Conservation (phyloP, 2,329 filamentous ascomycete genomes). For the Ophiostoma perfectum region DNA sequence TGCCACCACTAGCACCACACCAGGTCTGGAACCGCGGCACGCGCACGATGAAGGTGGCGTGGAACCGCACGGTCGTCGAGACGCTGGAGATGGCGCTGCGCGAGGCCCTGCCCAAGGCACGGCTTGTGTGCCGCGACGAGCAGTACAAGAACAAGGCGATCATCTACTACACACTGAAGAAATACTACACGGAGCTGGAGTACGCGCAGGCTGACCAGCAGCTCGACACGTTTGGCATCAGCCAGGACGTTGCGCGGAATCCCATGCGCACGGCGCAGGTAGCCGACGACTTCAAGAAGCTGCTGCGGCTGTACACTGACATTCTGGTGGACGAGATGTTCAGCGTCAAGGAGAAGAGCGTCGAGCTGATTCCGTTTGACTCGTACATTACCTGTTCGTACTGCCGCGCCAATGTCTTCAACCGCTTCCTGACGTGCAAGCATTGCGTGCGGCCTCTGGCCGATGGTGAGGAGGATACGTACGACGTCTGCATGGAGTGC, state of each 20-base stretch:
- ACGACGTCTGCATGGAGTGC: conserved; percentile 97
- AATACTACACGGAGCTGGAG: conserved; percentile 63
- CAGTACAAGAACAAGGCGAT: conserved; percentile 99
- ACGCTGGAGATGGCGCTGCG: conserved; percentile 79
- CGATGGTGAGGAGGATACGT: conserved; percentile 71
- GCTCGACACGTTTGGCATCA: conserved; percentile 44
- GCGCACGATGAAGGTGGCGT: conserved; percentile 93
- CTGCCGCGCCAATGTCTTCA: conserved; percentile 94
- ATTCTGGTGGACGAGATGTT: conserved; percentile 86
- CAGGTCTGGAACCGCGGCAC: conserved; percentile 98
- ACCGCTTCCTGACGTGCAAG: conserved; percentile 89
- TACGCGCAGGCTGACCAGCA: conserved; percentile 45
- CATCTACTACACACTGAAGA: conserved; percentile 77
- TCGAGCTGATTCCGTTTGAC: conserved; percentile 77
- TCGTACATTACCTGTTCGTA: conserved; percentile 94
- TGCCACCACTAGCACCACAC: conserved; percentile 88
- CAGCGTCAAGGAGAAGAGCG: conserved; percentile 60
- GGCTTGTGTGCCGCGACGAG: conserved; percentile 90
- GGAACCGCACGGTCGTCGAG: conserved; percentile 92
- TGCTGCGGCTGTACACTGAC: conserved; percentile 72
- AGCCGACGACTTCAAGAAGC: conserved; percentile 72
- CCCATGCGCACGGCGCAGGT: conserved; percentile 55
- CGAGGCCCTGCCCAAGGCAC: conserved; percentile 82
- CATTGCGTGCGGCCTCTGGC: conserved; percentile 65
- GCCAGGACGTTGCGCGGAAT: conserved; percentile 35